Percentiles rank a stretch among this genome's conserved stretches.
phyloP scores from a whole-genome alignment of 352 stramenopile genomes.

The Phytopythium aichiense region DNA sequence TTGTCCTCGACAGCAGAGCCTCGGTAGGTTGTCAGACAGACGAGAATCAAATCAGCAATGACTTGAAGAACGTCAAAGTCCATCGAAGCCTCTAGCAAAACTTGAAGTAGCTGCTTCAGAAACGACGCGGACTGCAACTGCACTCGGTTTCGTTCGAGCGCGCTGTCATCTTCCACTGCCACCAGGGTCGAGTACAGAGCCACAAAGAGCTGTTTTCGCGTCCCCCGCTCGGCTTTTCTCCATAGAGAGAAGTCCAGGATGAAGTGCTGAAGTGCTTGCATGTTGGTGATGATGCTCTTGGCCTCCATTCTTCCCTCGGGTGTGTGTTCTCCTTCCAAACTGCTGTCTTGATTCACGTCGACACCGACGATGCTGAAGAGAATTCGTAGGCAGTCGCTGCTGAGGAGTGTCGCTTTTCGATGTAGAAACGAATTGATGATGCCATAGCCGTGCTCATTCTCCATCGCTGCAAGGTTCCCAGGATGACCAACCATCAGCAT shows the following conservation, averaged over 20 bases:
- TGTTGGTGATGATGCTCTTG: slow-evolving; percentile 23
- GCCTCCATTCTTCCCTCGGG: background rate
- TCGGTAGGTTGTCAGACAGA: slow-evolving; percentile 50
- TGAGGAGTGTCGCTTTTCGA: slow-evolving; percentile 47
- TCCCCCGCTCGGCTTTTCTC: slow-evolving; percentile 33
- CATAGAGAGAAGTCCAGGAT: slow-evolving; percentile 71
- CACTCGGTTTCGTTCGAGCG: slow-evolving; percentile 48
- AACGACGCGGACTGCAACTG: slow-evolving; percentile 65
- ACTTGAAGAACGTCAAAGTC: slow-evolving; percentile 44
- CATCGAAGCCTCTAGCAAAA: slow-evolving; percentile 57
- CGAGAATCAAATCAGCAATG: slow-evolving; percentile 62
- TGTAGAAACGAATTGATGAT: slow-evolving; percentile 68
- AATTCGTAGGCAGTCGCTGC: slow-evolving; percentile 21
- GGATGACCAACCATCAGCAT: slow-evolving; percentile 27
- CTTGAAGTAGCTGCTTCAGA: slow-evolving; percentile 63
- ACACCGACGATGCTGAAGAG: slow-evolving; percentile 59
- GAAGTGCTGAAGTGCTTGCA: slow-evolving; percentile 67
- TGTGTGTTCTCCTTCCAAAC: slow-evolving; percentile 2
- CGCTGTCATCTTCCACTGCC: slow-evolving; percentile 30
- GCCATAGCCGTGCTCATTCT: slow-evolving; percentile 68
- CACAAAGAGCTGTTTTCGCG: slow-evolving; percentile 54
- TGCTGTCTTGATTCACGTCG: slow-evolving; percentile 19
- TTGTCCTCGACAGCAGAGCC: slow-evolving; percentile 44
- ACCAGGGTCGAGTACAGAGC: slow-evolving; percentile 61
- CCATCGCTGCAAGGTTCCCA: slow-evolving; percentile 52